These are phyloP conservation scores for Blastocrithidia nonstop DNA, from an alignment of 208 protist genomes.

Conservation along the genomic window DNA sequence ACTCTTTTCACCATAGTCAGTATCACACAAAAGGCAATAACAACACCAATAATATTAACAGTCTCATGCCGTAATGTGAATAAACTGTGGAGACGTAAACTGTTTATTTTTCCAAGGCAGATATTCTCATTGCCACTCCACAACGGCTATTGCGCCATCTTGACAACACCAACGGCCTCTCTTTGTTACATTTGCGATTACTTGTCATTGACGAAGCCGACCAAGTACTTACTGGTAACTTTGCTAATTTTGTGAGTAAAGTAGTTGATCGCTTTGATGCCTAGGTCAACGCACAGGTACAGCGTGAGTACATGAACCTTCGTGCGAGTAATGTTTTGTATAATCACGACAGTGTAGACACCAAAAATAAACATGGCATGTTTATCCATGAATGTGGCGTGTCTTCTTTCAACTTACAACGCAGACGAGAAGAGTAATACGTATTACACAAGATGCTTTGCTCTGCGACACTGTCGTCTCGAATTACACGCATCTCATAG, in stretches of 20 bases:
- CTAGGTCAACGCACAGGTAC: slow-evolving; percentile 11
- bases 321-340: too few species aligned
- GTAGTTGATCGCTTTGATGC: slow-evolving; percentile 63
- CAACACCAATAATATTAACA: too few species aligned
- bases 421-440: neutral
- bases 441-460: slow-evolving; percentile 77
- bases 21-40: too few species aligned
- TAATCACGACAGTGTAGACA: too few species aligned
- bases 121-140: slow-evolving; percentile 73
- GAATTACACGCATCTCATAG: slow-evolving; percentile 65
- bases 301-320: too few species aligned
- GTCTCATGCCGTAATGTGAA: too few species aligned
- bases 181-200: slow-evolving; percentile 39
- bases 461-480: slow-evolving; percentile 79
- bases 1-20: too few species aligned
- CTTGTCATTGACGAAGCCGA: slow-evolving; percentile 85
- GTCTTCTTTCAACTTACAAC: neutral
- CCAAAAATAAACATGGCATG: too few species aligned
- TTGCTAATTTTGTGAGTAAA: slow-evolving; percentile 58
- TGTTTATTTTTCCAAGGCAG: too few species aligned
- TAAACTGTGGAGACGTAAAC: too few species aligned
- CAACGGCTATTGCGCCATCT: slow-evolving; percentile 70
- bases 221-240: slow-evolving; percentile 68
- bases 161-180: slow-evolving; percentile 41
- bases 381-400: neutral